Evolutionary conservation across 2,329 filamentous ascomycete genomes (phyloP), one percentile per base, ranked within the genome.

Genomic region (Penicillium polonicum): DNA sequence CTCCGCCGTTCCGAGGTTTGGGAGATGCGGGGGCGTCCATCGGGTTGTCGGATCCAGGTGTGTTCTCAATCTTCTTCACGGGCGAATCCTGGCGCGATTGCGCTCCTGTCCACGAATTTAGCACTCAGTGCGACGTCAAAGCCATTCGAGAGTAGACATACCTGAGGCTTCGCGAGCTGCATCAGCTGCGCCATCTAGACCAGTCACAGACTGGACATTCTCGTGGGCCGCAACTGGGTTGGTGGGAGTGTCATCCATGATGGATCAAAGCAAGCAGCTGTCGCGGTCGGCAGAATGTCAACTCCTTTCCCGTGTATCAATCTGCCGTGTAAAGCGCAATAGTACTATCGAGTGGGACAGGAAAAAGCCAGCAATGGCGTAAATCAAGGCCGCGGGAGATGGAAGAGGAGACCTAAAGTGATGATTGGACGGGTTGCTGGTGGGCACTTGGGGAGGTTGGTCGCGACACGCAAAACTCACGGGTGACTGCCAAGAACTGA

Each of bases 1-100:
- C 83, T 61, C 83, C 79, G 53, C 81, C 83, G 60, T 83, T 83
- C 67, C 89, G 85, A 49, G 83, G 80, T 60, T 83, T 82, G 36
- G 86, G 86, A 48, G 82, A 87, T 59, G 84, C 81, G 41, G 87
- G 86, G 56, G 86, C 86, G 78, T 91, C 86, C 66, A 88, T 79
- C n/a, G 85, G 84, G 69, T 87, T 88, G 70, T 88, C 86, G 36
- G 83, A 83, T 54, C 74, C 72, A 42, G 67, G 39, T 33, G 55
- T 51, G 38, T 68, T 63, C 53, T 74, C 68, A 45, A 44, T 61
- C 33, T 67, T 68, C 51, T 73, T 74, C 49, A 60, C 61, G 43
- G 70, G 66, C 29, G 71, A 73, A 46, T 66, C 57, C 52, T 70
- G 69, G 56, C 65, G 68, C 55, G 71, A 74, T 66, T 72, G 73